phyloP scores from a whole-genome alignment of 1,284 basidiomycete species.

The Trichosporon sp. region DNA sequence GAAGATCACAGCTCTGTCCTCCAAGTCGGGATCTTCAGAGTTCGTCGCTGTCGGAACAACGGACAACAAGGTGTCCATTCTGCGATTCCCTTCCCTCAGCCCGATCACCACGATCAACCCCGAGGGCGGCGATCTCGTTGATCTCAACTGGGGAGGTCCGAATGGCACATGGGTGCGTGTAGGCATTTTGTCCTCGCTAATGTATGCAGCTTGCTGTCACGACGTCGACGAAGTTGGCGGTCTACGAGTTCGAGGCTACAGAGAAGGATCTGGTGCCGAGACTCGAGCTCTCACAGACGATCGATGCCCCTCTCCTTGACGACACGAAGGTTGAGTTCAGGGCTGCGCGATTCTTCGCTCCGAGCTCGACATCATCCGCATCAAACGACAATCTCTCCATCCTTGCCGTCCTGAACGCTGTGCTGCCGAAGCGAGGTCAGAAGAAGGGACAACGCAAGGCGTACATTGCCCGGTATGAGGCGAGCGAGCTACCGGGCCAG shows the following conservation, averaged over 20 bases:
- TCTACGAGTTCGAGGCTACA: conserved; percentile 32
- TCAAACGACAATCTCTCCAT: conserved; percentile 5
- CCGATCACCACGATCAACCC: conserved; percentile 48
- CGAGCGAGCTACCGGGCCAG: conserved; percentile 52
- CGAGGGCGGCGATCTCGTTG: conserved; percentile 38
- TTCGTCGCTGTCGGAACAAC: conserved; percentile 44
- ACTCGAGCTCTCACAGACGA: conserved; percentile 35
- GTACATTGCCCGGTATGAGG: conserved; percentile 35
- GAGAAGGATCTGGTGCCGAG: conserved; percentile 18
- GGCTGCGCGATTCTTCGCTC: conserved; percentile 57
- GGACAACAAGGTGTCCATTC: conserved; percentile 54
- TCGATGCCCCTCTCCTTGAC: conserved; percentile 38
- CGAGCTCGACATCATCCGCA: background rate
- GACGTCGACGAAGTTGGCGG: conserved; percentile 26
- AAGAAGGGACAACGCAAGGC: conserved; percentile 29
- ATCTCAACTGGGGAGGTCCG: conserved; percentile 42
- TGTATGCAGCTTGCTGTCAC: conserved; percentile 34
- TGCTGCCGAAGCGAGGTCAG: conserved; percentile 27
- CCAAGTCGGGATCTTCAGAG: conserved; percentile 12
- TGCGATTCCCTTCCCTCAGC: conserved; percentile 64
- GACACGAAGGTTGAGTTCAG: conserved; percentile 58
- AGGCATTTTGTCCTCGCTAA: background rate
- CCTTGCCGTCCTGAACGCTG: conserved; percentile 64
- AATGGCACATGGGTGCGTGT: conserved; percentile 35
- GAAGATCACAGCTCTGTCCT: conserved; percentile 43